phyloP scores from a whole-genome alignment of 2,329 filamentous ascomycete species.

The Gremmenia infestans region DNA sequence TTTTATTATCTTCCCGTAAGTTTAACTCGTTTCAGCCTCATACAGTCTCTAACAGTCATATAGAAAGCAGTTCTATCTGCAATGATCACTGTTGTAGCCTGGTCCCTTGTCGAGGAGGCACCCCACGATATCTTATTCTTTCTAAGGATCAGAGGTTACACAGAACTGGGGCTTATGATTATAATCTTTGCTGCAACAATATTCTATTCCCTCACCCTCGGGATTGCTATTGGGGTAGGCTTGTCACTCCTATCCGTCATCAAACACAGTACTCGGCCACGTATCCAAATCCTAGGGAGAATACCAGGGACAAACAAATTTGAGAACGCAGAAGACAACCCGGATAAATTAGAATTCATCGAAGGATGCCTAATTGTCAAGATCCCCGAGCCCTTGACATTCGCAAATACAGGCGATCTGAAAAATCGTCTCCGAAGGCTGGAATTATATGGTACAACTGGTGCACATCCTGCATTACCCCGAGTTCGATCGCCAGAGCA shows the following conservation, averaged over 20 bases:
- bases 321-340: constrained; percentile 74
- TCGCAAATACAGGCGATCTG: constrained; percentile 91
- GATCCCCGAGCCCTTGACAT: constrained; percentile 93
- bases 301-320: constrained; percentile 79
- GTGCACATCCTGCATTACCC: constrained; percentile 82
- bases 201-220: constrained; percentile 89
- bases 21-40: constrained; percentile 22
- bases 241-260: constrained; percentile 87
- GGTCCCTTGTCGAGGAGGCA: constrained; percentile 89
- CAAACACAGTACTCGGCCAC: constrained; percentile 81
- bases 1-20: constrained; percentile 94
- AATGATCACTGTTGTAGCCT: constrained; percentile 94
- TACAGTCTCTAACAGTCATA: constrained; percentile 12
- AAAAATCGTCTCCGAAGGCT: constrained; percentile 78
- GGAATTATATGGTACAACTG: constrained; percentile 82
- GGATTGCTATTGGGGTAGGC: constrained; percentile 90
- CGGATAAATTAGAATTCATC: constrained; percentile 75
- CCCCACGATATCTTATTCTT: constrained; percentile 93
- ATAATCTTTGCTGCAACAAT: constrained; percentile 89
- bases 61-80: constrained; percentile 90
- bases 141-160: constrained; percentile 76
- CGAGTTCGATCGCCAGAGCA: constrained; percentile 70
- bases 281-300: constrained; percentile 93
- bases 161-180: constrained; percentile 79
- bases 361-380: constrained; percentile 94